These are phyloP conservation scores for Tulasnella sp. DNA, from an alignment of 768 basidiomycete genomes.

Conservation along the genomic window DNA sequence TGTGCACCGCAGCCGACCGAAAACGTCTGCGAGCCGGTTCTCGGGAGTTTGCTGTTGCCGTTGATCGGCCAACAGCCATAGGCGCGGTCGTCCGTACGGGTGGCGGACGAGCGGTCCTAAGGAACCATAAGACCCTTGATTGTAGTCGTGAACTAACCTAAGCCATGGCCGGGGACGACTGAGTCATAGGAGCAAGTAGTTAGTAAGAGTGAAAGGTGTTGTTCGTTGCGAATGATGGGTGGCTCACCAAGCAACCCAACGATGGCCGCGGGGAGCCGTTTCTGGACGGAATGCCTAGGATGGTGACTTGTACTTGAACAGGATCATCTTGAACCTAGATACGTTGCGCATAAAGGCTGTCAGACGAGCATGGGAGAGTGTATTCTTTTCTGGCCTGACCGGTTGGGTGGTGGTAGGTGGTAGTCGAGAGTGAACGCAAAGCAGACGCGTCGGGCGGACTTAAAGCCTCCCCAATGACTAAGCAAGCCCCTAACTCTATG, in stretches of 20 bases:
- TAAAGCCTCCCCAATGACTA: no score
- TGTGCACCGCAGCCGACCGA: neutral
- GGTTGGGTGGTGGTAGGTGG: no score
- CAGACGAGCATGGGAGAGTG: no score
- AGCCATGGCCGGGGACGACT: neutral
- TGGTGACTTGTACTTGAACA: no score
- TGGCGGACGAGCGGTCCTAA: neutral
- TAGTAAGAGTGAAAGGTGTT: neutral
- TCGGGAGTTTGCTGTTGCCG: neutral
- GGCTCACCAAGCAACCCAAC: neutral
- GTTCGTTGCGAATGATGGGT: neutral
- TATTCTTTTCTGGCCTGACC: no score
- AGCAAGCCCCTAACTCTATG: no score
- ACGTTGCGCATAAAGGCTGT: no score
- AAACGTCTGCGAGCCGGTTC: neutral
- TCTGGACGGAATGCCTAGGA: no score
- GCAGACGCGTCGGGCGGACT: no score
- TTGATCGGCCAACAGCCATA: neutral
- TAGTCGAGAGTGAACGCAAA: no score
- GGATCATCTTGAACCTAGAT: no score
- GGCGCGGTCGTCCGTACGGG: neutral
- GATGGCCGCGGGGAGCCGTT: neutral
- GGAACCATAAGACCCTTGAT: neutral
- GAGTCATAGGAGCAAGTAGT: neutral
- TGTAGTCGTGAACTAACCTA: neutral